A percentile compares a stretch with the other conserved stretches of the same genome.
These are phyloP conservation scores for Mycena epipterygia DNA, from an alignment of 768 basidiomycete species.

Conservation along the genomic window DNA sequence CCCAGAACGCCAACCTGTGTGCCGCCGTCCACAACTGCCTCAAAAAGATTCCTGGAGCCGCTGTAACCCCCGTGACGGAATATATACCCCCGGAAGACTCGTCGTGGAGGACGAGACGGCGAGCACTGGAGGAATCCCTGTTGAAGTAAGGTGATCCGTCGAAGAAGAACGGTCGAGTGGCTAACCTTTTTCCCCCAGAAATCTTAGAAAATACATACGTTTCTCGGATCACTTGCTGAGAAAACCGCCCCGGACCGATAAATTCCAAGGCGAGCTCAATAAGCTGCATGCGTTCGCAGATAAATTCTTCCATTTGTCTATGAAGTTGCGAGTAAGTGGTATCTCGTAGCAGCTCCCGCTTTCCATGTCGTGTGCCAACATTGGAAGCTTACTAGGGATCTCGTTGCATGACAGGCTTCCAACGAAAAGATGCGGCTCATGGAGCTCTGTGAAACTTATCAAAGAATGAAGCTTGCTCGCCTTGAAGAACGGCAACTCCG, in stretches of 20 bases:
- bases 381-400: slow-evolving; percentile 3
- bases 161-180: slow-evolving; percentile 1
- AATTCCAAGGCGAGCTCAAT: slow-evolving; percentile 33
- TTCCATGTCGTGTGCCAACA: slow-evolving; percentile 13
- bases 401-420: slow-evolving; percentile 32
- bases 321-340: slow-evolving; percentile 31
- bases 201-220: slow-evolving; percentile 38
- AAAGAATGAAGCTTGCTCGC: slow-evolving; percentile 30
- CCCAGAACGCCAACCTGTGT: slow-evolving; percentile 30
- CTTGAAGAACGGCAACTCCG: slow-evolving; percentile 31
- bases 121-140: slow-evolving; percentile 32
- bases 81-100: slow-evolving; percentile 33
- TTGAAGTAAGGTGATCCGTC: slow-evolving; percentile 31
- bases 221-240: slow-evolving; percentile 37
- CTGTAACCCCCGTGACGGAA: slow-evolving; percentile 10
- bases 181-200: slow-evolving; percentile 22
- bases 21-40: slow-evolving; percentile 30
- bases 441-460: slow-evolving; percentile 36
- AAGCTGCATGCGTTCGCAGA: slow-evolving; percentile 38
- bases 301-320: slow-evolving; percentile 37
- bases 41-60: slow-evolving; percentile 19
- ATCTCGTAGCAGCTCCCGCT: not conserved
- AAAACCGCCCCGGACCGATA: slow-evolving; percentile 36
- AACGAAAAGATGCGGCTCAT: slow-evolving; percentile 39
- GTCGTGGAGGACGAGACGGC: slow-evolving; percentile 32